Percentiles rank a stretch among this genome's conserved stretches.
phyloP scores from a whole-genome alignment of 495 filamentous ascomycete species.

The Durotheca rogersii region DNA sequence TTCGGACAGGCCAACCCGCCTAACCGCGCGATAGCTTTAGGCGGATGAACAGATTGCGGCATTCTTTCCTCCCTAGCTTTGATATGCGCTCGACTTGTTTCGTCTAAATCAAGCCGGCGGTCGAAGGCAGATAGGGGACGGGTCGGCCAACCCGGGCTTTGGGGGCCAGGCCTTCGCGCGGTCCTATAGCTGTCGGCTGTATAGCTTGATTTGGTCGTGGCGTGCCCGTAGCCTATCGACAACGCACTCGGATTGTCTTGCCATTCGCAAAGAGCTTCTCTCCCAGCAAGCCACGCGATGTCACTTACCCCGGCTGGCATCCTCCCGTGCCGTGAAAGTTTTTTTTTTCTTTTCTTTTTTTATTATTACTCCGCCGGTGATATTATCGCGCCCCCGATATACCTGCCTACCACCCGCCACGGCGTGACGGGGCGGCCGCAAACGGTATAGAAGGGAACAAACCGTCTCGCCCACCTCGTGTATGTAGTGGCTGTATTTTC shows the following conservation, averaged over 20 bases:
- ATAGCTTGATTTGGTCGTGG: conserved; percentile 1
- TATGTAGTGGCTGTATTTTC: too few relatives aligned
- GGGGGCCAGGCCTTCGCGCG: conserved; percentile 15
- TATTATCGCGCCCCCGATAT: too few relatives aligned
- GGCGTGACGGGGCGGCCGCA: too few relatives aligned
- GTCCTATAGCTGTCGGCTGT: conserved; percentile 3
- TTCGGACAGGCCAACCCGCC: too few relatives aligned
- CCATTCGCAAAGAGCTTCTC: conserved; percentile 34
- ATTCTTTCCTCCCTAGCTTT: conserved; percentile 4
- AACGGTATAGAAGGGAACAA: too few relatives aligned
- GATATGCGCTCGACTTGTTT: neutral
- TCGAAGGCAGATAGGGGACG: conserved; percentile 5
- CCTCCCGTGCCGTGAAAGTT: neutral
- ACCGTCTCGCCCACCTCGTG: conserved; percentile 2
- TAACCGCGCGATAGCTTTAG: too few relatives aligned
- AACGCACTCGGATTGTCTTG: conserved; percentile 19
- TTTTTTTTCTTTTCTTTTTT: conserved; percentile 6
- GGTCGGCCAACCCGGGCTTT: conserved; percentile 12
- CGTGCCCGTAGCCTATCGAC: conserved; percentile 3
- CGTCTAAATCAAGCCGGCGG: neutral
- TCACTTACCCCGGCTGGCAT: conserved; percentile 8
- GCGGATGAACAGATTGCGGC: conserved; percentile 9
- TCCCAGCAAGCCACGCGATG: conserved; percentile 29
- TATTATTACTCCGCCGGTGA: conserved; percentile 12
- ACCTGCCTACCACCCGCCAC: neutral